Conservation (phyloP, 768 basidiomycete species). For the Tylopilus plumbeoviolaceoides region DNA sequence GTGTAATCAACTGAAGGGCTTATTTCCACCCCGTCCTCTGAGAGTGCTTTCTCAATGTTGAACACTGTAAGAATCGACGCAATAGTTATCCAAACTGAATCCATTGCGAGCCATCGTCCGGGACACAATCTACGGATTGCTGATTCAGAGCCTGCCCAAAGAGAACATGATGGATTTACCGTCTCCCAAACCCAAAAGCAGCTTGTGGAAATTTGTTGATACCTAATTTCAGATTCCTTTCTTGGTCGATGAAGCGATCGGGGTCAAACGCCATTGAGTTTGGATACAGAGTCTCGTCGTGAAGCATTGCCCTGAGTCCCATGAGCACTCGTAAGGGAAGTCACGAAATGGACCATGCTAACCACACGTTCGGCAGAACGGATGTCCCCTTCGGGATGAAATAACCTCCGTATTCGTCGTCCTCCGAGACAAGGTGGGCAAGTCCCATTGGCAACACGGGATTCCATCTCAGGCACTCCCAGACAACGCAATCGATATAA, state of each 20-base stretch:
- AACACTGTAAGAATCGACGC: slow-evolving; percentile 39
- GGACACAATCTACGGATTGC: slow-evolving; percentile 37
- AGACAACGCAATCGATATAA: slow-evolving; percentile 33
- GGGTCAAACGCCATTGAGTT: slow-evolving; percentile 39
- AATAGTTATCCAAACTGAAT: slow-evolving; percentile 41
- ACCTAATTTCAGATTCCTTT: slow-evolving; percentile 25
- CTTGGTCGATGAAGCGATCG: slow-evolving; percentile 31
- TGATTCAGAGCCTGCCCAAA: neutral
- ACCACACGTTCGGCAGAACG: slow-evolving; percentile 48
- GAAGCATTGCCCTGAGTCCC: slow-evolving; percentile 38
- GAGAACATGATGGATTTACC: slow-evolving; percentile 22
- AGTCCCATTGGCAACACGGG: slow-evolving; percentile 32
- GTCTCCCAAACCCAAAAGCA: slow-evolving; percentile 41
- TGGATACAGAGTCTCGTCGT: slow-evolving; percentile 36
- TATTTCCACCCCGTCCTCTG: slow-evolving; percentile 32
- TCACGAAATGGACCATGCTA: slow-evolving; percentile 4
- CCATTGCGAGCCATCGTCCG: slow-evolving; percentile 41
- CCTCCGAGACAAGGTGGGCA: slow-evolving; percentile 27
- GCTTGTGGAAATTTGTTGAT: slow-evolving; percentile 35
- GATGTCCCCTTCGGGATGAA: slow-evolving; percentile 43
- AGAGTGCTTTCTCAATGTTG: slow-evolving; percentile 34
- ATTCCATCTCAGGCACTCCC: slow-evolving; percentile 41
- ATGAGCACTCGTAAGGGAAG: slow-evolving; percentile 11
- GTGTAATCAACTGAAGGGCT: slow-evolving; percentile 34
- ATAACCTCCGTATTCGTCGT: slow-evolving; percentile 44